Evolutionary conservation across 768 basidiomycete genomes (phyloP).

Genomic region (Sarcomyxa edulis): DNA sequence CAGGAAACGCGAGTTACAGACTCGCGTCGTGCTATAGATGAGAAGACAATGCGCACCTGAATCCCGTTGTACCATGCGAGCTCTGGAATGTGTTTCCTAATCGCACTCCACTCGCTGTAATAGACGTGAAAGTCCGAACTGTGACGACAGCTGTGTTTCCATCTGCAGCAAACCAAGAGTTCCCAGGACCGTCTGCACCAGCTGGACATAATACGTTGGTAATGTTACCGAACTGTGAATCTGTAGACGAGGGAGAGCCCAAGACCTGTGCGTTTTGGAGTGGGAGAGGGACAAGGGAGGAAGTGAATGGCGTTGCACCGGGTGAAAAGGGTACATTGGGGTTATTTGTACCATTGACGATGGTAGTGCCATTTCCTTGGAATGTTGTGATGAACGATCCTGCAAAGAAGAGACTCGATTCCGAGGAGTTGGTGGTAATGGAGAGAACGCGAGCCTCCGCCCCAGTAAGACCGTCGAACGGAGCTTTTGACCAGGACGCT

Average conservation of each 20-base stretch:
- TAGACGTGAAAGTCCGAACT: conserved; percentile 66
- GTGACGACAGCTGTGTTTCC: conserved; percentile 70
- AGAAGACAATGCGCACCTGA: conserved; percentile 53
- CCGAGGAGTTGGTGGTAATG: conserved; percentile 70
- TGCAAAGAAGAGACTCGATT: conserved; percentile 75
- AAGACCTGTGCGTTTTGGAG: conserved; percentile 50
- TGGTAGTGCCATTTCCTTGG: conserved; percentile 38
- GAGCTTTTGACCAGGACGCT: conserved; percentile 68
- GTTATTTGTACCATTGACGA: conserved; percentile 65
- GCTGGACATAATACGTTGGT: conserved; percentile 77
- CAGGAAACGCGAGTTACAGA: background rate
- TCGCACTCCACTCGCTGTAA: conserved; percentile 75
- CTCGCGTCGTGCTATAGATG: background rate
- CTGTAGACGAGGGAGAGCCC: conserved; percentile 58
- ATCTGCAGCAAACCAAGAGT: conserved; percentile 82
- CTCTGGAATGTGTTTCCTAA: conserved; percentile 87
- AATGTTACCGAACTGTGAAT: conserved; percentile 58
- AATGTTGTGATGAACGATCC: conserved; percentile 85
- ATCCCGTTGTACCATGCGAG: conserved; percentile 80
- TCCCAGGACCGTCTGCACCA: conserved; percentile 73
- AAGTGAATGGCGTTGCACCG: conserved; percentile 81
- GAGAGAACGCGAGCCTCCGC: conserved; percentile 63
- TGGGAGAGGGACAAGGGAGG: conserved; percentile 82
- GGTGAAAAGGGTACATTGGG: conserved; percentile 81
- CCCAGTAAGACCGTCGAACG: conserved; percentile 80